Conservation (phyloP, 352 stramenopile species). For the Globisporangium apiculatum region DNA sequence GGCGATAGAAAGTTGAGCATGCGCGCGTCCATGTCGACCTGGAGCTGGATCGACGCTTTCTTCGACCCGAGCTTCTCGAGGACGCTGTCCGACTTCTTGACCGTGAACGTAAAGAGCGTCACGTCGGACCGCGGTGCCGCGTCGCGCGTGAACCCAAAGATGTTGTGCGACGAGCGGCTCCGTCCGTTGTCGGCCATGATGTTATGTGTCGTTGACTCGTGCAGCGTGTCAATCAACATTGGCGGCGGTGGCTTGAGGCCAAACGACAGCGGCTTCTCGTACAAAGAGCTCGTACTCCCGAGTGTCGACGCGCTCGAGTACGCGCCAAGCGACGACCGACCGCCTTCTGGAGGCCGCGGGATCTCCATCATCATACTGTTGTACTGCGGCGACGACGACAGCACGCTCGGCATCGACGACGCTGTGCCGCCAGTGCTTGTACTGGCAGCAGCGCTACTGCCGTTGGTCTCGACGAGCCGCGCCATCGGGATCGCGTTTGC, state of each 20-base stretch:
- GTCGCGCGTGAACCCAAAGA: slow-evolving; percentile 69
- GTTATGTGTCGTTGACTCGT: slow-evolving; percentile 22
- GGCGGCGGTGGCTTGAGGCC: slow-evolving; percentile 14
- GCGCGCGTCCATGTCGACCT: slow-evolving; percentile 75
- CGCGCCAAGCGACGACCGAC: slow-evolving; percentile 34
- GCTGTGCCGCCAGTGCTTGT: slow-evolving; percentile 7
- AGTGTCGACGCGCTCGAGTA: slow-evolving; percentile 13
- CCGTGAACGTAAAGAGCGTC: slow-evolving; percentile 81
- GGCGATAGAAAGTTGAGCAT: slow-evolving; percentile 82
- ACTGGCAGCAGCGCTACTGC: background rate
- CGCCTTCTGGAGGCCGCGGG: slow-evolving; percentile 26
- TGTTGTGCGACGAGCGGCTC: slow-evolving; percentile 59
- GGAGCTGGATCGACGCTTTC: slow-evolving; percentile 73
- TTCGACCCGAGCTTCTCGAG: slow-evolving; percentile 79
- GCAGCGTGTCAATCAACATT: slow-evolving; percentile 16
- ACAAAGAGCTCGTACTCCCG: slow-evolving; percentile 6
- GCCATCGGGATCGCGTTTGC: slow-evolving; percentile 9
- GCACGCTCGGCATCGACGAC: slow-evolving; percentile 9
- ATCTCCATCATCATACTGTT: slow-evolving; percentile 40
- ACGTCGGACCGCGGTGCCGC: slow-evolving; percentile 44
- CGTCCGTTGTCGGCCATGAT: slow-evolving; percentile 58
- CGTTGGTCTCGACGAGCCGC: slow-evolving; percentile 8
- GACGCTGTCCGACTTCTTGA: slow-evolving; percentile 82
- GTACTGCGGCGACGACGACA: slow-evolving; percentile 35
- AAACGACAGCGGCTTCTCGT: slow-evolving; percentile 28